These are phyloP conservation scores for Sarocladium oryzae DNA, from an alignment of 2,329 filamentous ascomycete genomes.

Conservation along the genomic window DNA sequence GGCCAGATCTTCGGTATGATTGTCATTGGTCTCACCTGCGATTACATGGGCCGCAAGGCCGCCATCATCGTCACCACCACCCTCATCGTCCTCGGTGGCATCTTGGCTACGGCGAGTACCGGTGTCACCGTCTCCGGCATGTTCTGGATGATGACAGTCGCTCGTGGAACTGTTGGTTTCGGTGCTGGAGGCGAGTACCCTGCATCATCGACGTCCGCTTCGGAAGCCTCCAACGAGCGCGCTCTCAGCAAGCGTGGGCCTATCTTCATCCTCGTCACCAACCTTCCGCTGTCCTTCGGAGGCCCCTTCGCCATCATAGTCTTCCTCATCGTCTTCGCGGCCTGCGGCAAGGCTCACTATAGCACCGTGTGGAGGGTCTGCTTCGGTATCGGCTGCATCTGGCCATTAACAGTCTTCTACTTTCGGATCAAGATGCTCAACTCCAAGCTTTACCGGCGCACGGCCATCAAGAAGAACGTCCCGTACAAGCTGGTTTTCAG, in stretches of 20 bases:
- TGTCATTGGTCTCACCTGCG: slow-evolving; percentile 35
- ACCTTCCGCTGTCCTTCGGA: slow-evolving; percentile 26
- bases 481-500: slow-evolving; percentile 42
- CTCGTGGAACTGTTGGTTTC: slow-evolving; percentile 42
- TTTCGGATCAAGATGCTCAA: slow-evolving; percentile 48
- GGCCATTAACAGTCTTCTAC: slow-evolving; percentile 49
- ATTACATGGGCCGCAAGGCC: slow-evolving; percentile 40
- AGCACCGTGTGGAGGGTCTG: slow-evolving; percentile 41
- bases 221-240: slow-evolving; percentile 41
- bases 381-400: slow-evolving; percentile 40
- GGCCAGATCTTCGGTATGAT: slow-evolving; percentile 37
- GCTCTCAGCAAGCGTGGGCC: slow-evolving; percentile 30
- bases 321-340: slow-evolving; percentile 38
- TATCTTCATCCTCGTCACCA: slow-evolving; percentile 41
- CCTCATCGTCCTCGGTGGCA: slow-evolving; percentile 40
- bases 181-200: slow-evolving; percentile 41
- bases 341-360: slow-evolving; percentile 26
- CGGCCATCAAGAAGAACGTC: slow-evolving; percentile 45
- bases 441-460: slow-evolving; percentile 42
- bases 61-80: slow-evolving; percentile 40
- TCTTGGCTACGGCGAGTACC: slow-evolving; percentile 38
- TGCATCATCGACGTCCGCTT: slow-evolving; percentile 37
- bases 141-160: slow-evolving; percentile 46
- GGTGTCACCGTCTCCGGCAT: slow-evolving; percentile 40
- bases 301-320: slow-evolving; percentile 33